Conservation (phyloP, 2,329 filamentous ascomycete species). For the Exophiala aquamarina region DNA sequence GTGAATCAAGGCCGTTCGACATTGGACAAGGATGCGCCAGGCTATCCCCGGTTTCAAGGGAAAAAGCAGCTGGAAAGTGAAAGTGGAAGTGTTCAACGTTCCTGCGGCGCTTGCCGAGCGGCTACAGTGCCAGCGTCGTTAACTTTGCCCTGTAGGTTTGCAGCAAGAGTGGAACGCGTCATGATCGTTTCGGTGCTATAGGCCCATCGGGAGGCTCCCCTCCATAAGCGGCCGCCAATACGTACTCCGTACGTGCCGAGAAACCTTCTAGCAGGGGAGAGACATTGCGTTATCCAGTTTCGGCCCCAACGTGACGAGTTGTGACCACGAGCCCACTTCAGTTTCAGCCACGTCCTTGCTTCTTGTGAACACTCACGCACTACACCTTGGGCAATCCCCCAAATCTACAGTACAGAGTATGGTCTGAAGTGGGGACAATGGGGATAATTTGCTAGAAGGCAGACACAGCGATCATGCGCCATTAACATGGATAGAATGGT, state of each 20-base stretch:
- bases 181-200: not conserved
- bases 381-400: too few species aligned
- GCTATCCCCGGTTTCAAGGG: conserved; percentile 3
- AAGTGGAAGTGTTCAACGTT: not conserved
- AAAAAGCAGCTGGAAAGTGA: conserved; percentile 2
- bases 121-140: conserved; percentile 1
- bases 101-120: not conserved
- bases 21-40: not conserved
- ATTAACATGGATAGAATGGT: too few species aligned
- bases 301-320: too few species aligned
- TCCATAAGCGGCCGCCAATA: conserved; percentile 6
- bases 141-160: not conserved
- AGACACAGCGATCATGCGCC: too few species aligned
- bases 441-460: too few species aligned
- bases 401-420: not conserved
- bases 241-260: not conserved
- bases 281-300: not conserved
- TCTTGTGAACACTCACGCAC: too few species aligned
- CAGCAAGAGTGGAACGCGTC: not conserved
- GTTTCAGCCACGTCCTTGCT: not conserved
- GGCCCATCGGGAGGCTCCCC: not conserved
- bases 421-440: too few species aligned
- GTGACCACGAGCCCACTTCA: not conserved
- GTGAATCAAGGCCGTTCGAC: not conserved
- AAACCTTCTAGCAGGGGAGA: too few species aligned